Percentiles rank a stretch among this genome's conserved stretches.
Evolutionary conservation across 202 grass and related monocot genomes (phyloP).

Genomic region (Bolboschoenoplectus hybrid): DNA sequence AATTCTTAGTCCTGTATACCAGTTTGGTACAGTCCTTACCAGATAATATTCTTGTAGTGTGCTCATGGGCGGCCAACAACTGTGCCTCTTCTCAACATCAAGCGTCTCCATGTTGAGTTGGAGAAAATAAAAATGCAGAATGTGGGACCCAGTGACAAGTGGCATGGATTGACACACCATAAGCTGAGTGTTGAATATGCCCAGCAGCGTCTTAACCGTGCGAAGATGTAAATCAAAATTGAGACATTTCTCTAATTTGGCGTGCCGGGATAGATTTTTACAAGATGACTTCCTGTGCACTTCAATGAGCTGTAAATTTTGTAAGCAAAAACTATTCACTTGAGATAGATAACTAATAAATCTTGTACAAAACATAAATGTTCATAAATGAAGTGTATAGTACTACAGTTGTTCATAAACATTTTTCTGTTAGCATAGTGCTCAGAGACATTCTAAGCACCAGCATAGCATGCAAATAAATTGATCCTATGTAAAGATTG

Average conservation of each 20-base stretch:
- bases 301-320: slow-evolving; percentile 11
- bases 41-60: slow-evolving; percentile 54
- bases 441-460: neutral
- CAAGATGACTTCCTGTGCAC: neutral
- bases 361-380: slow-evolving; percentile 4
- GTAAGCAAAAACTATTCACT: neutral
- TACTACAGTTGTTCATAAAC: neutral
- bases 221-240: slow-evolving; percentile 46
- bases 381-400: no score
- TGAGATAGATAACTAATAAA: slow-evolving; percentile 30
- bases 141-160: slow-evolving; percentile 39
- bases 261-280: neutral
- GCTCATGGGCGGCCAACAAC: slow-evolving; percentile 90
- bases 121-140: slow-evolving; percentile 50
- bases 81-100: slow-evolving; percentile 65
- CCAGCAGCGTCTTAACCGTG: slow-evolving; percentile 51
- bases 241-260: slow-evolving; percentile 7
- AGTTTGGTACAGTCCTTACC: neutral
- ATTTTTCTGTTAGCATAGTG: neutral
- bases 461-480: neutral
- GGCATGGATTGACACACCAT: slow-evolving; percentile 67
- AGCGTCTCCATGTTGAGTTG: slow-evolving; percentile 56
- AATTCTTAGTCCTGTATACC: slow-evolving; percentile 7
- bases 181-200: slow-evolving; percentile 56
- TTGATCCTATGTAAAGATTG: neutral